These are phyloP conservation scores for Erythrobasidium yunnanense DNA, from an alignment of 768 basidiomycete species.

Conservation along the genomic window DNA sequence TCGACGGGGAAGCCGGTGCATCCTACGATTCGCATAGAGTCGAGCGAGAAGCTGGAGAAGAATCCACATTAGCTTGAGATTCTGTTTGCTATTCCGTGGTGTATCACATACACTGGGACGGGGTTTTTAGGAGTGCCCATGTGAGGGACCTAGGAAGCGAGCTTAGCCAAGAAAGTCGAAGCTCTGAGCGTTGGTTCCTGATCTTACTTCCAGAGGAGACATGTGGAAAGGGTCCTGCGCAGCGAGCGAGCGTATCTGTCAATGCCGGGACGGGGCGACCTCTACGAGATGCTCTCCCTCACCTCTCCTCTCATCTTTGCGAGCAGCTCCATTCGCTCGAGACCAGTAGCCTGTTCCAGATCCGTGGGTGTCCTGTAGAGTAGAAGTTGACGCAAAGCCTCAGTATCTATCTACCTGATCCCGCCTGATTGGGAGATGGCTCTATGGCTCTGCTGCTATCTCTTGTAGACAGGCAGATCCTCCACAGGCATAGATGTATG, in stretches of 20 bases:
- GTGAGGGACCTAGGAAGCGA: neutral
- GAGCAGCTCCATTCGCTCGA: slow-evolving; percentile 86
- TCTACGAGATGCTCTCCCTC: slow-evolving; percentile 48
- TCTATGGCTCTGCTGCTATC: no score
- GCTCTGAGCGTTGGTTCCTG: no score
- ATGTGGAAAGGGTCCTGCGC: slow-evolving; percentile 22
- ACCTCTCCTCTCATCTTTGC: slow-evolving; percentile 70
- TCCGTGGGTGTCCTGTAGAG: no score
- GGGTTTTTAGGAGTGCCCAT: slow-evolving; percentile 6
- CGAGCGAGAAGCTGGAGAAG: neutral
- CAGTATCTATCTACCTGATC: no score
- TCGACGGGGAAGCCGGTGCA: slow-evolving; percentile 92
- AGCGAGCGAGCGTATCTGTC: slow-evolving; percentile 44
- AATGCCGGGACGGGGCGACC: slow-evolving; percentile 74
- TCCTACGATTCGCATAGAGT: slow-evolving; percentile 62
- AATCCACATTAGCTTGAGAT: no score
- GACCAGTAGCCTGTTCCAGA: slow-evolving; percentile 83
- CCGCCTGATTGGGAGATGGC: no score
- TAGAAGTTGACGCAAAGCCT: no score
- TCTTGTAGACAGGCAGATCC: no score
- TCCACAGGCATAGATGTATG: no score
- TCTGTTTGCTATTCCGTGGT: neutral
- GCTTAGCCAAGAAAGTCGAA: neutral
- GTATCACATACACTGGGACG: neutral
- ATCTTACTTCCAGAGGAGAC: slow-evolving; percentile 22